Conservation (phyloP, 164 flowering plant species). For the Vitis labrusca region DNA sequence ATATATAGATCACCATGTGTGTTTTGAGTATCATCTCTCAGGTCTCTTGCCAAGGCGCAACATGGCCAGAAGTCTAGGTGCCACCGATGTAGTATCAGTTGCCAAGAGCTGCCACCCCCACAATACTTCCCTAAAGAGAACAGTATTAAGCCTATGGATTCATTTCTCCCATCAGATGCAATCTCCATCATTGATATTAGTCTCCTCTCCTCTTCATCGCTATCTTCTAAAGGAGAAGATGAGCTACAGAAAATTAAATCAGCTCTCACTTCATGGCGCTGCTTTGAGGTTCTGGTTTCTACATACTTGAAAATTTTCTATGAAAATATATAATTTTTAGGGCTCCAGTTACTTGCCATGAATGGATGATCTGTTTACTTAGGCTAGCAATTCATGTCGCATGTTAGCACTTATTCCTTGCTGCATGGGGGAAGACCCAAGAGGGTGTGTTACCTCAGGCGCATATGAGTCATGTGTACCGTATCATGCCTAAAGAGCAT, state of each 20-base stretch:
- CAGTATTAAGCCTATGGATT: background rate
- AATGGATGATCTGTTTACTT: no score
- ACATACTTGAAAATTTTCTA: background rate
- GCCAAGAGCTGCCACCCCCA: conserved; percentile 14
- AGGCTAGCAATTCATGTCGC: no score
- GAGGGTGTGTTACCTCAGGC: no score
- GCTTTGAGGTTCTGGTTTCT: conserved; percentile 38
- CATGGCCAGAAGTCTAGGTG: background rate
- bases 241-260: conserved; percentile 33
- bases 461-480: no score
- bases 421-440: no score
- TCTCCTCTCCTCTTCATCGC: conserved; percentile 4
- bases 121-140: conserved; percentile 7
- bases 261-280: conserved; percentile 39
- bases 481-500: no score
- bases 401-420: no score
- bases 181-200: conserved; percentile 24
- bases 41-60: no score
- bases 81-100: background rate
- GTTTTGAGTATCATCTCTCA: no score
- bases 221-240: conserved; percentile 1
- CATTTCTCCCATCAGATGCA: conserved; percentile 5
- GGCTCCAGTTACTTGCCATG: no score
- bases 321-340: background rate
- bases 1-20: no score